Base-by-base conservation (phyloP, 139 green algal genomes). In the Deuterostichococcus epilithicus region DNA sequence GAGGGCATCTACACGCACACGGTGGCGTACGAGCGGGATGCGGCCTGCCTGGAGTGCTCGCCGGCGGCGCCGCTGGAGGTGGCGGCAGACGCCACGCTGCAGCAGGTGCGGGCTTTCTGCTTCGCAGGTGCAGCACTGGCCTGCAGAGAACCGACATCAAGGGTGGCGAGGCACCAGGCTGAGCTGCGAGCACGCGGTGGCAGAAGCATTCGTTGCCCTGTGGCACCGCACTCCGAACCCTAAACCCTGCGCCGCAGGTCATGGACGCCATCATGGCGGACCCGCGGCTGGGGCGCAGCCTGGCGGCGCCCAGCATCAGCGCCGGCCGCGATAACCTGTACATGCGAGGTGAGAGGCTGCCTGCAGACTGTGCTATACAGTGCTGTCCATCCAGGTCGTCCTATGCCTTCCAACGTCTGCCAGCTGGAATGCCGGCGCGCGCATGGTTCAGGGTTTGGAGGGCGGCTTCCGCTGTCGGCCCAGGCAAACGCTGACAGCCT, bases 1-100 rank as follows among this genome's bases (percentile, higher is more conserved):
- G 89, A 97, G 26, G 93, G 93, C 58, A 87, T 99, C 5, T 99
- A 99, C 86, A 97, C 94, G 0, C 91, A 97, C 80, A 98, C 94
- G 0, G 89, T 95, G 28, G 72, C 83, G 25, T 98, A 99, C 78
- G 94, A 99, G 86, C 79, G 82, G 26, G 94, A 98, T 82, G 34
- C 84, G 0, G 36, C 78, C 38, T 99, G 96, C 80, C 80, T 89
- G 36, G 82, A 99, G 34, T 99, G 96, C 91, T 91, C 87, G 66
- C 33, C 94, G 10, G 94, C 92, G 0, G 82, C 98, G n/a, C 81
- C 85, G 5, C 44, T 98, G n/a, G 68, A 87, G 3, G 87, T 92
- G 28, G 39, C 81, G 1, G 75, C 77, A 15, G 71, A 66, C 37
- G 67, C 63, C 26, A 95, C 89, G 0, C 80, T 97, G 67, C 82